phyloP scores from a whole-genome alignment of 129 eudicot species.

The Lactuca saligna region DNA sequence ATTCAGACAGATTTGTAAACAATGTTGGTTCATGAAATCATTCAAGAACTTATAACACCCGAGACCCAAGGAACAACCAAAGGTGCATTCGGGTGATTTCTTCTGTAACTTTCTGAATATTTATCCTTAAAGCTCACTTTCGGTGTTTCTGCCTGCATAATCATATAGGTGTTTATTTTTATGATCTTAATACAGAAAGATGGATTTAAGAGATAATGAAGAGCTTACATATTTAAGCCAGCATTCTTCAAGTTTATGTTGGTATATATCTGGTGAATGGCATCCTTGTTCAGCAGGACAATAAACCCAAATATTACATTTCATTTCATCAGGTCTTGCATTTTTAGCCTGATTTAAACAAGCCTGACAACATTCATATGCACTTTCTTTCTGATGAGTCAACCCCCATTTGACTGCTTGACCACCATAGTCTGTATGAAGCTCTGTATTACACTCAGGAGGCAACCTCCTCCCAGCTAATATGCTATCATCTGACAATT shows the following conservation, averaged over 20 bases:
- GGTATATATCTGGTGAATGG: constrained; percentile 87
- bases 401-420: constrained; percentile 95
- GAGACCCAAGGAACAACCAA: constrained; percentile 93
- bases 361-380: constrained; percentile 93
- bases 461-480: constrained; percentile 77
- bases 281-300: constrained; percentile 88
- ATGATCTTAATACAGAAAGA: too few relatives aligned
- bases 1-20: constrained; percentile 2
- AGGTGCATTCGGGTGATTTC: constrained; percentile 75
- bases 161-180: too few relatives aligned
- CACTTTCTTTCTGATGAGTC: constrained; percentile 85
- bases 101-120: constrained; percentile 78
- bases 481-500: constrained; percentile 42
- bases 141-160: constrained; percentile 81
- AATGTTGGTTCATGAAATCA: too few relatives aligned
- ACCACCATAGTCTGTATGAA: constrained; percentile 89
- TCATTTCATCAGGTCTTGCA: constrained; percentile 61
- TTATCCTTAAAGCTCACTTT: constrained; percentile 64
- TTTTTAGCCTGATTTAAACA: constrained; percentile 80
- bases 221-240: constrained; percentile 95
- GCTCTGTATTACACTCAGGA: constrained; percentile 77
- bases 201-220: not conserved
- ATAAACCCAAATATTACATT: constrained; percentile 95
- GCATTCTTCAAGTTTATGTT: constrained; percentile 82
- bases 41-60: constrained; percentile 55